phyloP scores from a whole-genome alignment of 2,329 filamentous ascomycete genomes.

The Nectriaceae sp. region DNA sequence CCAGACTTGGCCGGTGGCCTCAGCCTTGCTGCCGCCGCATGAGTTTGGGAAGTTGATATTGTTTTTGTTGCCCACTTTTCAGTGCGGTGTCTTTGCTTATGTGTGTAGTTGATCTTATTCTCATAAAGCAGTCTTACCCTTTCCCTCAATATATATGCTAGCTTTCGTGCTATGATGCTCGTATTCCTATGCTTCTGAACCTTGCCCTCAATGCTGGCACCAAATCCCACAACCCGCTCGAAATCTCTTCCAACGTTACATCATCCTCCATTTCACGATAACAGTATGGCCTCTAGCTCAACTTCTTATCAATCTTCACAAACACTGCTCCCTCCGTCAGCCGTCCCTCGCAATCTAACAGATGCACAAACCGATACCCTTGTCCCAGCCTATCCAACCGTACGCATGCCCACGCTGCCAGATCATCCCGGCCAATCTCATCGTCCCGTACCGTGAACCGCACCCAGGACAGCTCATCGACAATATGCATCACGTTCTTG shows the following conservation, averaged over 20 bases:
- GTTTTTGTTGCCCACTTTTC: no score
- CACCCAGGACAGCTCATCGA: conserved; percentile 72
- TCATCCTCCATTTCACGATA: neutral
- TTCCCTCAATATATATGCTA: neutral
- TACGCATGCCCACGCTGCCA: conserved; percentile 88
- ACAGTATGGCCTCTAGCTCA: neutral
- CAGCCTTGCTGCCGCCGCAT: no score
- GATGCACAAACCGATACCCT: conserved; percentile 76
- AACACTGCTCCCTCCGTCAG: conserved; percentile 70
- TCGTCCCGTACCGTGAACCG: conserved; percentile 88
- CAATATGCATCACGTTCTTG: conserved; percentile 53
- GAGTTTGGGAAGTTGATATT: no score
- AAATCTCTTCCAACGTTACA: no score
- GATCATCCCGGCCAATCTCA: conserved; percentile 73
- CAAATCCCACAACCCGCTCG: no score
- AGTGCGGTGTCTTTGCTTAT: no score
- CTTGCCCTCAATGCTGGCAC: neutral
- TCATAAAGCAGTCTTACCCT: no score
- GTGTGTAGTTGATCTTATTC: no score
- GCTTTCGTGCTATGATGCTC: neutral
- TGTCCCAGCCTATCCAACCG: conserved; percentile 76
- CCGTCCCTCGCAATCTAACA: conserved; percentile 70
- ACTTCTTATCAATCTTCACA: conserved; percentile 68
- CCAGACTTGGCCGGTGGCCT: no score
- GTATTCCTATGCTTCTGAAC: neutral